A percentile compares a stretch with the other conserved stretches of the same genome.
Evolutionary conservation across 2,329 filamentous ascomycete species (phyloP).

Genomic region (Cladosporium oxysporum): DNA sequence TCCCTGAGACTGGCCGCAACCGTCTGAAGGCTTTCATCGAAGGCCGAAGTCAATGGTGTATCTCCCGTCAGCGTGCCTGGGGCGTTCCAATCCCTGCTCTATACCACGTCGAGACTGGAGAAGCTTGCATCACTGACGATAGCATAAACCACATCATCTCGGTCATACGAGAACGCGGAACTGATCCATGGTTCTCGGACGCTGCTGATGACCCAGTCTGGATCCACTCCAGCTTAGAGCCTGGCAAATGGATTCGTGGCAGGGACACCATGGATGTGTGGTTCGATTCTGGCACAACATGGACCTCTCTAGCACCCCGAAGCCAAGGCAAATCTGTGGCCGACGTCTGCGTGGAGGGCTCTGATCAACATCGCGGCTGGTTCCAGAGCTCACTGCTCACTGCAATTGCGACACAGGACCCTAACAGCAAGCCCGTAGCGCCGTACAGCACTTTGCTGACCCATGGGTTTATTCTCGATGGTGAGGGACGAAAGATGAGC

Average conservation of each 20-base stretch:
- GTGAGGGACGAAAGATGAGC: slow-evolving; percentile 95
- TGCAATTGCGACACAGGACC: slow-evolving; percentile 66
- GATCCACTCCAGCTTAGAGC: slow-evolving; percentile 66
- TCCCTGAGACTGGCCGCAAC: slow-evolving; percentile 71
- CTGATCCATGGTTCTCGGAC: slow-evolving; percentile 96
- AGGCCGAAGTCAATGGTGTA: slow-evolving; percentile 93
- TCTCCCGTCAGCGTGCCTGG: slow-evolving; percentile 93
- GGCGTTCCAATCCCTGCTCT: slow-evolving; percentile 93
- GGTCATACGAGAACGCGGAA: slow-evolving; percentile 73
- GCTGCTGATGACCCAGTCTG: slow-evolving; percentile 72
- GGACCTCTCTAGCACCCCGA: slow-evolving; percentile 59
- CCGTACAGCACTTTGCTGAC: slow-evolving; percentile 92
- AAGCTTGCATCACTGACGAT: slow-evolving; percentile 75
- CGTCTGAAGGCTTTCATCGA: slow-evolving; percentile 84
- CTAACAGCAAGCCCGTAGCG: slow-evolving; percentile 48
- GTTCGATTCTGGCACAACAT: slow-evolving; percentile 98
- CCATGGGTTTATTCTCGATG: slow-evolving; percentile 90
- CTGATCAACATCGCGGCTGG: slow-evolving; percentile 96
- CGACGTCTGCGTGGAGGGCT: slow-evolving; percentile 90
- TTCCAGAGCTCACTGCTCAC: slow-evolving; percentile 96
- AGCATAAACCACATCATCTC: slow-evolving; percentile 83
- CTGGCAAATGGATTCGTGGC: slow-evolving; percentile 67
- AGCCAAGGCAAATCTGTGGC: slow-evolving; percentile 53
- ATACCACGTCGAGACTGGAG: slow-evolving; percentile 62
- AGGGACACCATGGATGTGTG: slow-evolving; percentile 99